Evolutionary conservation across 148 eudicot species (phyloP).

Genomic region (Fallopia convolvulus): DNA sequence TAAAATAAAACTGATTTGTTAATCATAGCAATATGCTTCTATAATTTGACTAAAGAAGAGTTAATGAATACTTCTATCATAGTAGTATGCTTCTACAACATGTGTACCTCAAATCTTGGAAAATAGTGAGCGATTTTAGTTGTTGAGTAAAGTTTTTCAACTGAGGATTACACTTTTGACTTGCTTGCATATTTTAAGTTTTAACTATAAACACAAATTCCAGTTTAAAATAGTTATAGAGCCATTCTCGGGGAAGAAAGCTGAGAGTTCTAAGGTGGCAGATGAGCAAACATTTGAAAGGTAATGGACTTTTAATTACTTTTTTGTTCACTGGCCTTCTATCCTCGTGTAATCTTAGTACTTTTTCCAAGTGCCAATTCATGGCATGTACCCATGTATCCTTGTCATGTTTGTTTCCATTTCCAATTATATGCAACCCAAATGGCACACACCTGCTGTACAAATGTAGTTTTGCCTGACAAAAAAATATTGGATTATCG

Average conservation of each 20-base stretch:
- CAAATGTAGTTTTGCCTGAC: background rate
- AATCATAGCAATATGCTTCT: too few species aligned
- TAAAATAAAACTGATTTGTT: too few species aligned
- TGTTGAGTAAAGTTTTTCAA: background rate
- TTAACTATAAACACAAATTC: background rate
- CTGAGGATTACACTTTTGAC: background rate
- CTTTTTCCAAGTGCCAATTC: background rate
- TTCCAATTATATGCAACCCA: background rate
- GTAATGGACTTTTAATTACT: slow-evolving; percentile 22
- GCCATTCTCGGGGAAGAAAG: slow-evolving; percentile 71
- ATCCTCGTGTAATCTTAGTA: background rate
- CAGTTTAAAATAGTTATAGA: slow-evolving; percentile 75
- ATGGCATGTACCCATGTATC: background rate
- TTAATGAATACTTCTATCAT: too few species aligned
- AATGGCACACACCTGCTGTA: background rate
- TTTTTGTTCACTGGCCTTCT: background rate
- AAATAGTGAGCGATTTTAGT: background rate
- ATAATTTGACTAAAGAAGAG: too few species aligned
- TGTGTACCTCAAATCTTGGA: background rate
- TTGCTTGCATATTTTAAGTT: background rate
- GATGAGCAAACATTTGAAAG: slow-evolving; percentile 49
- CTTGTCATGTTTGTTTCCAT: background rate
- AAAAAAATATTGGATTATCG: background rate
- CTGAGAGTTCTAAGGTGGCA: slow-evolving; percentile 27
- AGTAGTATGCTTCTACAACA: too few species aligned